These are phyloP conservation scores for Pestalotiopsis sp. DNA, from an alignment of 2,329 filamentous ascomycete genomes.

Conservation along the genomic window DNA sequence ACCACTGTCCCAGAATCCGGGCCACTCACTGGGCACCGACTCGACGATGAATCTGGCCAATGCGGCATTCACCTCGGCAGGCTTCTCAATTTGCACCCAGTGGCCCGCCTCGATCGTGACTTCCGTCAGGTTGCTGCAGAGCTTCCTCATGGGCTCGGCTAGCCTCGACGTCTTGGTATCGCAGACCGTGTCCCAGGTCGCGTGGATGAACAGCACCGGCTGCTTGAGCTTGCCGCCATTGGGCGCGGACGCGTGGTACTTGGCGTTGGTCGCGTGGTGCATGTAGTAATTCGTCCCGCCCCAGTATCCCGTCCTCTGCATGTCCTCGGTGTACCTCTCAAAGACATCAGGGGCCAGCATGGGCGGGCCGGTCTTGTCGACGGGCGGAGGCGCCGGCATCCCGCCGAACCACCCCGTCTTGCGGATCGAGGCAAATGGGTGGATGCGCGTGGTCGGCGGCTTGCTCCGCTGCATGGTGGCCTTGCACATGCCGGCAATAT, in stretches of 20 bases:
- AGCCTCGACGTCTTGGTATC: conserved; percentile 34
- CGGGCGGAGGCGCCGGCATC: background rate
- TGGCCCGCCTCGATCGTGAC: conserved; percentile 34
- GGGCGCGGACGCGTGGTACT: conserved; percentile 31
- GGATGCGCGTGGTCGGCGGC: background rate
- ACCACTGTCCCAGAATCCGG: conserved; percentile 19
- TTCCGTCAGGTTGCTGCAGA: conserved; percentile 39
- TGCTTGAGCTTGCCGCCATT: conserved; percentile 36
- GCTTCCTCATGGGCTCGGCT: conserved; percentile 33
- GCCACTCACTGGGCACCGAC: conserved; percentile 18
- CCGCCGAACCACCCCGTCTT: conserved; percentile 12
- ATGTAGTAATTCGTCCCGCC: conserved; percentile 32
- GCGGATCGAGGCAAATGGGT: conserved; percentile 28
- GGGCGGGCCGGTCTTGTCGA: conserved; percentile 13
- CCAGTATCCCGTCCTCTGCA: conserved; percentile 19
- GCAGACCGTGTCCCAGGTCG: conserved; percentile 39
- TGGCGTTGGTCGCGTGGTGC: conserved; percentile 42
- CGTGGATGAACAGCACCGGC: conserved; percentile 35
- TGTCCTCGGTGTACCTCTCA: background rate
- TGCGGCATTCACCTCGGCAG: conserved; percentile 24
- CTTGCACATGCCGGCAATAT: conserved; percentile 19
- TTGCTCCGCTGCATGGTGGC: conserved; percentile 7
- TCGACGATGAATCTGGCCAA: conserved; percentile 21
- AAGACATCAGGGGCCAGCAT: background rate
- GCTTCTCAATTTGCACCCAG: conserved; percentile 35